phyloP scores from a whole-genome alignment of 2,329 filamentous ascomycete species.

The Beauveria rudraprayagi region DNA sequence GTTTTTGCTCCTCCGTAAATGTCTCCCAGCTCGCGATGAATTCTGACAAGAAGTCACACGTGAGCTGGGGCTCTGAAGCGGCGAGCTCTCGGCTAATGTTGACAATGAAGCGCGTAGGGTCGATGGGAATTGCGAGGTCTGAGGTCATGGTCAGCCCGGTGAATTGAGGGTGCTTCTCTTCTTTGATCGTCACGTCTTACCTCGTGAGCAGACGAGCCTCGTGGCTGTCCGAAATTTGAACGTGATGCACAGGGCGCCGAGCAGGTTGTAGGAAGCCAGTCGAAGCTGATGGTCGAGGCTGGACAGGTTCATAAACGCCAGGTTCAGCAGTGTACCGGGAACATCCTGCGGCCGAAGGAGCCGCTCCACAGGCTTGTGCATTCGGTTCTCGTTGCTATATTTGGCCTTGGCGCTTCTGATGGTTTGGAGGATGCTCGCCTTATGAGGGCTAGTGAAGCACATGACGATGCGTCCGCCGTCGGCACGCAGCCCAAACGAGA shows the following conservation, averaged over 20 bases:
- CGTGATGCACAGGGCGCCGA: conserved; percentile 57
- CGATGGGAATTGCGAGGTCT: conserved; percentile 57
- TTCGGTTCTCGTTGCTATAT: conserved; percentile 53
- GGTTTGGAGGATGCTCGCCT: conserved; percentile 53
- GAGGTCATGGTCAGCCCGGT: neutral
- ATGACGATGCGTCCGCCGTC: conserved; percentile 64
- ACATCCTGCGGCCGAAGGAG: conserved; percentile 63
- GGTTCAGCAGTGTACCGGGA: conserved; percentile 59
- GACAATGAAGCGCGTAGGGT: conserved; percentile 56
- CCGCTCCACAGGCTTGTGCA: conserved; percentile 54
- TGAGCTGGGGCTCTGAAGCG: conserved; percentile 56
- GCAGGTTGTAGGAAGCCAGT: conserved; percentile 58
- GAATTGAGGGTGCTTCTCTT: neutral
- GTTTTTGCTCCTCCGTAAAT: conserved; percentile 58
- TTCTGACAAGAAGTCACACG: conserved; percentile 62
- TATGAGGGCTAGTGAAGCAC: conserved; percentile 62
- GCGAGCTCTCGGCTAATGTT: conserved; percentile 58
- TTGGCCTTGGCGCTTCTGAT: conserved; percentile 57
- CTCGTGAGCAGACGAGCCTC: conserved; percentile 54
- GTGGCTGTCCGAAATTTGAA: conserved; percentile 59
- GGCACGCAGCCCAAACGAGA: conserved; percentile 57
- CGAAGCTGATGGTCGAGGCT: conserved; percentile 53
- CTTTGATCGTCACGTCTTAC: conserved; percentile 26
- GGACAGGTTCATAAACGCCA: conserved; percentile 58
- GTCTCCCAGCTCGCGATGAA: conserved; percentile 68